Evolutionary conservation across 192 early-diverging fungal genomes (phyloP).

Genomic region (Lobosporangium transversale): DNA sequence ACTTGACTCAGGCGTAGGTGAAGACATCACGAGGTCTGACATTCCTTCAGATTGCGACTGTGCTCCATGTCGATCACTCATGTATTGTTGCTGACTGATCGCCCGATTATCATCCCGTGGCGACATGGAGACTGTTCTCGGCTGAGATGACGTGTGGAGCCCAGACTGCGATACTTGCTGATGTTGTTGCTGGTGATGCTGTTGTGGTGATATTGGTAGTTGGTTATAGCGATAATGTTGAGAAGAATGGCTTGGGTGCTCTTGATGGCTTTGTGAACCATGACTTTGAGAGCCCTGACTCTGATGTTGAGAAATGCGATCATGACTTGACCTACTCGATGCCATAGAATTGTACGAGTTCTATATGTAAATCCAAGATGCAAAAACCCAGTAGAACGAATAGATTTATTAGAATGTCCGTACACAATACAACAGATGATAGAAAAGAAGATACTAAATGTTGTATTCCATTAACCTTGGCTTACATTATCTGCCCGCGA

Average conservation of each 20-base stretch:
- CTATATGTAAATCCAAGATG: too few species aligned
- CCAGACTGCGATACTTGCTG: constrained; percentile 9
- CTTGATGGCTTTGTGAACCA: not conserved
- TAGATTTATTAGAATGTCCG: too few species aligned
- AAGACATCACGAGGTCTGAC: not conserved
- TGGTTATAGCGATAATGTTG: constrained; percentile 11
- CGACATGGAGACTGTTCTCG: constrained; percentile 25
- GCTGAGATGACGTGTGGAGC: constrained; percentile 8
- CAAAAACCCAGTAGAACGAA: too few species aligned
- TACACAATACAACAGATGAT: too few species aligned
- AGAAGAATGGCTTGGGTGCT: not conserved
- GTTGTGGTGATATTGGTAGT: constrained; percentile 2
- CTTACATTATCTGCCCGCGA: constrained; percentile 33
- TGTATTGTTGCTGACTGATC: constrained; percentile 1
- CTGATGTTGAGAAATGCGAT: constrained; percentile 7
- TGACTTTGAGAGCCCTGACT: too few species aligned
- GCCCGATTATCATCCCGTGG: constrained; percentile 30
- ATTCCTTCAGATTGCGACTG: not conserved
- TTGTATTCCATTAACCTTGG: too few species aligned
- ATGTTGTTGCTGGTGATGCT: constrained; percentile 9
- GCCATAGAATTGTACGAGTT: not conserved
- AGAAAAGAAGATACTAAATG: too few species aligned
- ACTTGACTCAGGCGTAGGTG: not conserved
- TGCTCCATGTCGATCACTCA: not conserved
- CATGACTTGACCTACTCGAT: constrained; percentile 5